These are phyloP conservation scores for Vanrija sp. DNA, from an alignment of 1,284 basidiomycete genomes.

Conservation along the genomic window DNA sequence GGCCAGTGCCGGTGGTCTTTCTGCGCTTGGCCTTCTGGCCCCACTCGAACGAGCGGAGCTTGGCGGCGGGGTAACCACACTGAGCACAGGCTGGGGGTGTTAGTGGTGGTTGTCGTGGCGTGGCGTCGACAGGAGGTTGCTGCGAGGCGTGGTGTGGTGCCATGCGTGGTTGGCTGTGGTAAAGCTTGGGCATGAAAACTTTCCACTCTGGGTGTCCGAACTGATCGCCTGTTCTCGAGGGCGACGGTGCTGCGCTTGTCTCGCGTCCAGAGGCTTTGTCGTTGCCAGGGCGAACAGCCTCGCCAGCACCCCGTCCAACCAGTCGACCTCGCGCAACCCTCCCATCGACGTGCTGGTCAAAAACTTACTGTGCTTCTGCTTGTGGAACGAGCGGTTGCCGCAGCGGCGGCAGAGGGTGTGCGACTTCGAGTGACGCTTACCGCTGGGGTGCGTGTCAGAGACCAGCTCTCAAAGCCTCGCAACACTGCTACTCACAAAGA, in stretches of 20 bases:
- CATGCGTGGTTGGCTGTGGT: no score
- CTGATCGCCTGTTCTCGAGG: no score
- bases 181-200: no score
- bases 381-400: slow-evolving; percentile 89
- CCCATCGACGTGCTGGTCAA: no score
- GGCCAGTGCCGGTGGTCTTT: slow-evolving; percentile 94
- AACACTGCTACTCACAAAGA: slow-evolving; percentile 61
- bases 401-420: slow-evolving; percentile 97
- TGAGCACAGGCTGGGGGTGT: slow-evolving; percentile 71
- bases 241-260: no score
- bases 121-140: no score
- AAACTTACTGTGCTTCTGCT: slow-evolving; percentile 87
- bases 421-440: slow-evolving; percentile 97
- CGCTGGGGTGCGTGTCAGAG: slow-evolving; percentile 45
- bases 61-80: slow-evolving; percentile 95
- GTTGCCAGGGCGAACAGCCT: no score
- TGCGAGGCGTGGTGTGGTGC: no score
- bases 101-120: no score
- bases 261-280: no score
- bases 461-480: background rate
- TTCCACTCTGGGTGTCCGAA: no score
- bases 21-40: slow-evolving; percentile 98
- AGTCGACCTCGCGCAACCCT: background rate
- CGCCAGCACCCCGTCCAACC: no score
- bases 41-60: slow-evolving; percentile 96